These are phyloP conservation scores for Aspergillus intermedius DNA, from an alignment of 2,329 filamentous ascomycete species.

Conservation along the genomic window DNA sequence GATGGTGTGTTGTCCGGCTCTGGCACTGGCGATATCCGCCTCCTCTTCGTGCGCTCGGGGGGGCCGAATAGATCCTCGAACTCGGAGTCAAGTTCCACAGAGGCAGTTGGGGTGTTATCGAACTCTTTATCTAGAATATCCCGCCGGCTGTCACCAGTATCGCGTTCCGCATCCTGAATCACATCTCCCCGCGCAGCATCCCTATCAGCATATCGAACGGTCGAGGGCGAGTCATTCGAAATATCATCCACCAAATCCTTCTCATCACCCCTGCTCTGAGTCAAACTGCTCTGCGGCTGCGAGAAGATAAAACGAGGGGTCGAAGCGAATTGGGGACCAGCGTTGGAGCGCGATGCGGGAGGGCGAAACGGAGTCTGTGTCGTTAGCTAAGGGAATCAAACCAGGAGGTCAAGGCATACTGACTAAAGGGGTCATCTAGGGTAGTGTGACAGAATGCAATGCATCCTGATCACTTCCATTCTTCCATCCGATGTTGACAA, in stretches of 20 bases:
- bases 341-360: constrained; percentile 17
- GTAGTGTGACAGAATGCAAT: not conserved
- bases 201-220: not conserved
- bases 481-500: not conserved
- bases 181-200: constrained; percentile 11
- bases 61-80: constrained; percentile 27
- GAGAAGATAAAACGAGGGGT: constrained; percentile 29
- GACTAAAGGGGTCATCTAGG: constrained; percentile 12
- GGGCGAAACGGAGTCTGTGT: constrained; percentile 22
- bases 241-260: constrained; percentile 1
- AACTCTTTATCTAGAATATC: constrained; percentile 7
- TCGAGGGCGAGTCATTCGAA: not conserved
- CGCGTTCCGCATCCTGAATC: constrained; percentile 22
- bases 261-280: not conserved
- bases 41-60: constrained; percentile 25
- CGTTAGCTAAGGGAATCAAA: constrained; percentile 1
- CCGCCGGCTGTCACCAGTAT: constrained; percentile 1
- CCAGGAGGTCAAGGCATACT: not conserved
- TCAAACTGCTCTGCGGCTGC: constrained; percentile 6
- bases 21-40: constrained; percentile 17
- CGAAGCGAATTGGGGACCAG: constrained; percentile 26
- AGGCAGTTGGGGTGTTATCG: constrained; percentile 11
- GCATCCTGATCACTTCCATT: not conserved
- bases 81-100: constrained; percentile 14
- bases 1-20: constrained; percentile 3